Conservation (phyloP, 371 early-diverging fungal genomes). For the Mortierella sp. region DNA sequence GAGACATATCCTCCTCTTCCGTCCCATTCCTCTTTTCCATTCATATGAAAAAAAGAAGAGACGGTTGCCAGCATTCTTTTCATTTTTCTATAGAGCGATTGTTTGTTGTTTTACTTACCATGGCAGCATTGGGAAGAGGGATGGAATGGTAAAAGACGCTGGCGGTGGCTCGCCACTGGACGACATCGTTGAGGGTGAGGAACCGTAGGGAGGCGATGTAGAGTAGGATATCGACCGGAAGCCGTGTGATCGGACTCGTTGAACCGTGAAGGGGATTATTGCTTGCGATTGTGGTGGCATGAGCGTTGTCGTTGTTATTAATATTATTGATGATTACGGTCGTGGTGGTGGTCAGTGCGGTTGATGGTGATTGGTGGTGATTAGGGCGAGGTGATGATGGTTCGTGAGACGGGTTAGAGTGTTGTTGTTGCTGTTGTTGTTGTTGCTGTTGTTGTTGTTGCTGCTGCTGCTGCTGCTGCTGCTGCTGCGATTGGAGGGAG, state of each 20-base stretch:
- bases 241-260: conserved; percentile 23
- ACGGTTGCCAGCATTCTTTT: background rate
- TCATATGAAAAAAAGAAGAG: background rate
- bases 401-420: background rate
- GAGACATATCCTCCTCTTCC: background rate
- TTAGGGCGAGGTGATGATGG: conserved; percentile 9
- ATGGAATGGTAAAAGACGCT: conserved; percentile 45
- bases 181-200: conserved; percentile 41
- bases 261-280: background rate
- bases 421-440: background rate
- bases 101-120: conserved; percentile 24
- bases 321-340: too few relatives aligned
- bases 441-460: conserved; percentile 16
- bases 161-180: conserved; percentile 55
- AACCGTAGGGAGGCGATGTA: conserved; percentile 52
- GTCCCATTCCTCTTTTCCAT: background rate
- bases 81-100: background rate
- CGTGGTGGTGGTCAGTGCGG: background rate
- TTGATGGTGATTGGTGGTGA: conserved; percentile 12
- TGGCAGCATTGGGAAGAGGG: conserved; percentile 40
- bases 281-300: background rate
- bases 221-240: conserved; percentile 47
- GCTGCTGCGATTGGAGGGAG: background rate
- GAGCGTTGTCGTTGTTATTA: background rate
- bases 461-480: background rate